Conservation (phyloP, 2,329 filamentous ascomycete genomes). For the Hypomyces perniciosus region DNA sequence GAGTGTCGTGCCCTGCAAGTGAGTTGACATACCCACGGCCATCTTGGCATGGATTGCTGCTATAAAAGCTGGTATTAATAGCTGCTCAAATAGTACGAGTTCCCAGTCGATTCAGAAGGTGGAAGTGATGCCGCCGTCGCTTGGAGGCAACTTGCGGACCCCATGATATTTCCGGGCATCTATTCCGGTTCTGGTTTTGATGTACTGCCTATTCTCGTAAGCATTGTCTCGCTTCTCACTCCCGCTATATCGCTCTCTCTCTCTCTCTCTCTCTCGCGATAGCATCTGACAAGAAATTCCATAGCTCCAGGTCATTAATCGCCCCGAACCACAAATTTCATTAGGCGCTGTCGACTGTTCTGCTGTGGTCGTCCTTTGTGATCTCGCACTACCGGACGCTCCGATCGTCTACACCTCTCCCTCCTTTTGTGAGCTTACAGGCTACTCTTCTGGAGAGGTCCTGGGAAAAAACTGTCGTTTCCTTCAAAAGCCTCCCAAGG, state of each 20-base stretch:
- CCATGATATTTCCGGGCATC: constrained; percentile 50
- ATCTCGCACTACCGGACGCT: constrained; percentile 64
- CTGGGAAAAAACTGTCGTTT: constrained; percentile 80
- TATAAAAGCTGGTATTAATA: background rate
- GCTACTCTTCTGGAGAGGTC: constrained; percentile 69
- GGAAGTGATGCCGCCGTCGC: background rate
- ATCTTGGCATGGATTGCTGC: background rate
- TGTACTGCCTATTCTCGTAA: constrained; percentile 50
- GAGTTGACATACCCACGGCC: constrained; percentile 10
- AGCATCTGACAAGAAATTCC: background rate
- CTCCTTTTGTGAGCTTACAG: constrained; percentile 71
- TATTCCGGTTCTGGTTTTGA: constrained; percentile 52
- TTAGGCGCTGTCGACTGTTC: constrained; percentile 80
- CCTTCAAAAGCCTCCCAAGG: constrained; percentile 66
- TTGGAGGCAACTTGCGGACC: constrained; percentile 32
- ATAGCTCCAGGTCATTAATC: constrained; percentile 56
- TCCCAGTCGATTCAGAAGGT: constrained; percentile 5
- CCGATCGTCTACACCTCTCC: constrained; percentile 84
- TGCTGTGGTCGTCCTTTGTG: constrained; percentile 77
- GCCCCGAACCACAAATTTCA: constrained; percentile 68
- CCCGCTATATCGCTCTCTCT: background rate
- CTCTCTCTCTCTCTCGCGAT: background rate
- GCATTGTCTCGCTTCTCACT: constrained; percentile 17
- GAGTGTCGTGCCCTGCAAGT: constrained; percentile 31
- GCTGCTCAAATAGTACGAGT: constrained; percentile 15